Conservation (phyloP, 2,329 filamentous ascomycete genomes). For the Trichophyton mentagrophytes region DNA sequence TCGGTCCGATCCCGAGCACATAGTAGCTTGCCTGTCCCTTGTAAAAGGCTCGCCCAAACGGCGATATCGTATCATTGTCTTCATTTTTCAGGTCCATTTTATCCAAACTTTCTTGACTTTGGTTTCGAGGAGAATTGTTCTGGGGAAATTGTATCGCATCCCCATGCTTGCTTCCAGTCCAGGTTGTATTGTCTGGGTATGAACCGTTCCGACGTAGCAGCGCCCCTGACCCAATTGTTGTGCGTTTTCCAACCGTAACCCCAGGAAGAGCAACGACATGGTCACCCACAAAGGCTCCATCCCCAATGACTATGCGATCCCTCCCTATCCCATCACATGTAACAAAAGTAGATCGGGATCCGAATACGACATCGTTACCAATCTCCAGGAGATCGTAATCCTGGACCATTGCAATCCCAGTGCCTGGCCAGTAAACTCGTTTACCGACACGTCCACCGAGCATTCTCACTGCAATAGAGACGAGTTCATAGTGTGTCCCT, state of each 20-base stretch:
- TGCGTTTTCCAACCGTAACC: neutral
- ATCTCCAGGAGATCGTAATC: constrained; percentile 1
- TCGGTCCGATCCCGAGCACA: neutral
- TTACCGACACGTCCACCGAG: constrained; percentile 1
- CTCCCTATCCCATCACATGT: constrained; percentile 1
- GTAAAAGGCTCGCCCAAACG: constrained; percentile 1
- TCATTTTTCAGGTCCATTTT: neutral
- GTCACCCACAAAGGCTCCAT: neutral
- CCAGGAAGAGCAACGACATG: neutral
- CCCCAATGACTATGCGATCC: neutral
- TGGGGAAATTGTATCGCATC: neutral
- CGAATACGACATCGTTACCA: constrained; percentile 3
- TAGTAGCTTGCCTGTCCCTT: neutral
- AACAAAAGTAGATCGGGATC: constrained; percentile 1
- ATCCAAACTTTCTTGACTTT: neutral
- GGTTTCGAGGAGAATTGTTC: neutral
- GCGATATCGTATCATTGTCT: neutral
- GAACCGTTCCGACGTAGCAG: neutral
- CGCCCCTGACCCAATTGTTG: neutral
- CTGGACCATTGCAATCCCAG: neutral
- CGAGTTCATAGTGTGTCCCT: constrained; percentile 3
- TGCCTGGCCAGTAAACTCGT: constrained; percentile 3
- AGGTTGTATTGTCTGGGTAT: neutral
- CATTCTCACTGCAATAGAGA: neutral
- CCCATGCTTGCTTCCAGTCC: neutral